These are phyloP conservation scores for Pseudogymnoascus sp. DNA, from an alignment of 2,329 filamentous ascomycete genomes.

Conservation along the genomic window DNA sequence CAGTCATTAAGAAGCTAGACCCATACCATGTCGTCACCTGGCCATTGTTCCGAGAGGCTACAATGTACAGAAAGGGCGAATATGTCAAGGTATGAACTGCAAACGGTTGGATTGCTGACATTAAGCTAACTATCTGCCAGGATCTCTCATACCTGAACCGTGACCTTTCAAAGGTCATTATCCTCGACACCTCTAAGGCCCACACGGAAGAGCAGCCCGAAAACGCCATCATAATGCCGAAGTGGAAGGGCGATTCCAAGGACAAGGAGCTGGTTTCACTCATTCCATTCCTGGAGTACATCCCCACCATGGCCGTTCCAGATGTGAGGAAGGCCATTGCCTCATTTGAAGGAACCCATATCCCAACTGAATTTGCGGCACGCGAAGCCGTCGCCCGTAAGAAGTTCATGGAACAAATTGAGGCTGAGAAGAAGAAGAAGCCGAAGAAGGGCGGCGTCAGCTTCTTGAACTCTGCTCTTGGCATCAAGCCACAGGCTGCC, in stretches of 20 bases:
- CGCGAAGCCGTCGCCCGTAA: conserved; percentile 80
- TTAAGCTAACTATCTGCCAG: conserved; percentile 38
- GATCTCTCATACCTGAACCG: conserved; percentile 97
- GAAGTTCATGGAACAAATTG: conserved; percentile 74
- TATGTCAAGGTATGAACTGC: conserved; percentile 72
- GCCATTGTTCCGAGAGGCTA: conserved; percentile 93
- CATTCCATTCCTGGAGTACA: conserved; percentile 95
- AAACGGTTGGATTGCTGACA: neutral
- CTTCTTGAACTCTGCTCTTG: conserved; percentile 64
- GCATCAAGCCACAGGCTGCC: conserved; percentile 65
- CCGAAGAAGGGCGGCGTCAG: conserved; percentile 57
- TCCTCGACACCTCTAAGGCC: conserved; percentile 77
- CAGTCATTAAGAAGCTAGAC: conserved; percentile 86
- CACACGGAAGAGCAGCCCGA: conserved; percentile 90
- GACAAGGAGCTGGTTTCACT: conserved; percentile 82
- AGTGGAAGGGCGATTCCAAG: conserved; percentile 77
- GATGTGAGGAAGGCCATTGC: conserved; percentile 82
- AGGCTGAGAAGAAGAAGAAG: conserved; percentile 57
- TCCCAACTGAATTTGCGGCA: conserved; percentile 81
- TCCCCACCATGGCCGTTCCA: conserved; percentile 84
- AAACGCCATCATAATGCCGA: conserved; percentile 85
- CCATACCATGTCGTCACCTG: conserved; percentile 93
- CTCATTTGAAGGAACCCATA: conserved; percentile 82
- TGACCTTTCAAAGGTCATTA: conserved; percentile 88
- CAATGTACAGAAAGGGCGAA: conserved; percentile 90